Percentiles rank a stretch among this genome's conserved stretches.
Conservation (phyloP, 1,284 basidiomycete species). For the Cerioporus squamosus region DNA sequence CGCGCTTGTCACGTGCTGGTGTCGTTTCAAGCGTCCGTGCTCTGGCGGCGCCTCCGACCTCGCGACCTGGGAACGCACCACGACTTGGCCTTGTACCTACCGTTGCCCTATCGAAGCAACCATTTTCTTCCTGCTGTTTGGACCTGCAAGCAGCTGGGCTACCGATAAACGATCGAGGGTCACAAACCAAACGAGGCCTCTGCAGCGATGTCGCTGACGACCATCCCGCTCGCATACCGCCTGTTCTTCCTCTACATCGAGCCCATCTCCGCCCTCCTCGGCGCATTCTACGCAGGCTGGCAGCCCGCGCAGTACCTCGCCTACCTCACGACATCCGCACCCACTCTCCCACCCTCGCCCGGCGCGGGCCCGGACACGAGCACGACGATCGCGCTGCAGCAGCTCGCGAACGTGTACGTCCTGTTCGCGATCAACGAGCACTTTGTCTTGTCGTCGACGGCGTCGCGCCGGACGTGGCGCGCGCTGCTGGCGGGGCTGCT, state of each 20-base stretch:
- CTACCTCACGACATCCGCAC: slow-evolving; percentile 30
- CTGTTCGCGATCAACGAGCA: slow-evolving; percentile 59
- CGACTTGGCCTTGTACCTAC: too few species aligned
- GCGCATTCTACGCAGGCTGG: slow-evolving; percentile 51
- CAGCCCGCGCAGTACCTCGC: slow-evolving; percentile 46
- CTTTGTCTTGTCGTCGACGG: slow-evolving; percentile 50
- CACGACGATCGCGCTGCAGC: slow-evolving; percentile 46
- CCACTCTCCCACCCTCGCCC: slow-evolving; percentile 19
- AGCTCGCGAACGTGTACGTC: slow-evolving; percentile 56
- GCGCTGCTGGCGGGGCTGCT: slow-evolving; percentile 48
- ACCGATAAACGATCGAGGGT: too few species aligned
- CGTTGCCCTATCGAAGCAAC: too few species aligned
- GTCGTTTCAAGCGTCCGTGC: background rate
- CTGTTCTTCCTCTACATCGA: slow-evolving; percentile 58
- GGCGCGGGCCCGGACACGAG: slow-evolving; percentile 35
- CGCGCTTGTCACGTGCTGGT: slow-evolving; percentile 57
- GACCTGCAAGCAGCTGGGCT: too few species aligned
- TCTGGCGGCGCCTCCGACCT: background rate
- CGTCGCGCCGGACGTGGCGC: slow-evolving; percentile 46
- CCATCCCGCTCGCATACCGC: slow-evolving; percentile 36
- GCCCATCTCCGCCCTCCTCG: slow-evolving; percentile 52
- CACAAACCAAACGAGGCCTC: too few species aligned
- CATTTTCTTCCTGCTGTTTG: too few species aligned
- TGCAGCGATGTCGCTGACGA: too few species aligned
- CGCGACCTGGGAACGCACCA: background rate